A percentile compares a stretch with the other conserved stretches of the same genome.
Evolutionary conservation across 2,329 filamentous ascomycete species (phyloP).

Genomic region (Mariannaea sp.): DNA sequence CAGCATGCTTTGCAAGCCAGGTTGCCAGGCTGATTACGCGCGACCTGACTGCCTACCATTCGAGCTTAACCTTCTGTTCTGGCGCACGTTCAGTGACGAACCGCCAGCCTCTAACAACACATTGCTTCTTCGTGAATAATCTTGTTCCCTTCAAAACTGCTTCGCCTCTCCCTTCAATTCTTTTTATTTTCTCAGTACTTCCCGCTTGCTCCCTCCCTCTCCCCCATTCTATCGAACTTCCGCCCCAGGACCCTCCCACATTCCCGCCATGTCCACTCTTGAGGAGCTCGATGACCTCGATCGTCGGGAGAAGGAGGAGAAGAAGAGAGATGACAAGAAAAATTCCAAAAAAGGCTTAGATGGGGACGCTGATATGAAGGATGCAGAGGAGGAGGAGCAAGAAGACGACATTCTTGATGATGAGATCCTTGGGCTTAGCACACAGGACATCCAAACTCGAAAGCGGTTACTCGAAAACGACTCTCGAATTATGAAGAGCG

Average conservation of each 20-base stretch:
- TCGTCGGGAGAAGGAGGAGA: constrained; percentile 77
- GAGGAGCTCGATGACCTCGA: constrained; percentile 92
- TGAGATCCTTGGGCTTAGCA: constrained; percentile 90
- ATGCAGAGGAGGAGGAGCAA: constrained; percentile 72
- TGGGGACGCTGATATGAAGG: constrained; percentile 89
- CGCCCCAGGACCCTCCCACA: constrained; percentile 15
- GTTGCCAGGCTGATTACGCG: constrained; percentile 40
- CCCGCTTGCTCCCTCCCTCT: no score
- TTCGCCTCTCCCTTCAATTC: background rate
- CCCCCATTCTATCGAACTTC: background rate
- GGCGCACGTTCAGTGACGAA: constrained; percentile 21
- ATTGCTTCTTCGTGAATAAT: constrained; percentile 4
- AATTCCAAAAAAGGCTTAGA: constrained; percentile 56
- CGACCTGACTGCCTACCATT: constrained; percentile 38
- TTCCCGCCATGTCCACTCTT: constrained; percentile 76
- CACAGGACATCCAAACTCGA: constrained; percentile 91
- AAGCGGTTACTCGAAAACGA: constrained; percentile 95
- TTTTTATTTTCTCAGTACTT: no score
- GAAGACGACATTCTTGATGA: constrained; percentile 87
- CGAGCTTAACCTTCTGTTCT: constrained; percentile 30
- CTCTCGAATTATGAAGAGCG: constrained; percentile 97
- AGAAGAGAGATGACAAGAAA: constrained; percentile 48
- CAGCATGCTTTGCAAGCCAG: constrained; percentile 25
- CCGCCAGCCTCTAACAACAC: constrained; percentile 20
- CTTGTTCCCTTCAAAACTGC: background rate